Conservation (phyloP, 2,329 filamentous ascomycete genomes). For the Fusarium luffae region DNA sequence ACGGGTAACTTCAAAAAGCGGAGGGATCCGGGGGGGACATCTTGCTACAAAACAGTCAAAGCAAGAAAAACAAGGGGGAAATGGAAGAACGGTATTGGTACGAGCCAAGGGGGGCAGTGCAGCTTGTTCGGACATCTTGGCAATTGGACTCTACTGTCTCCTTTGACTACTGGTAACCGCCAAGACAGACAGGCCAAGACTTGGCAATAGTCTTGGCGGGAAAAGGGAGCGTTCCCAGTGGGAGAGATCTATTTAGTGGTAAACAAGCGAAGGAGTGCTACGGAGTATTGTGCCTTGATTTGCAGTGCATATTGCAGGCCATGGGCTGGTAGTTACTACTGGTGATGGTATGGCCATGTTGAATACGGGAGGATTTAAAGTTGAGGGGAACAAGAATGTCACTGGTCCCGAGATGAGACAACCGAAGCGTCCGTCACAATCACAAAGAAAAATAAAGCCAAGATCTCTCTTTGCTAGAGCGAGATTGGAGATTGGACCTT, state of each 20-base stretch:
- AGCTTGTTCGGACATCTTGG: conserved; percentile 34
- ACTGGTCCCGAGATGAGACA: conserved; percentile 9
- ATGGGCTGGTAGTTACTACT: neutral
- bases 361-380: neutral
- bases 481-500: conserved; percentile 12
- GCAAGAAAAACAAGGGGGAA: conserved; percentile 10
- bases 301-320: conserved; percentile 6
- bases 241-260: too few species aligned
- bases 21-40: neutral
- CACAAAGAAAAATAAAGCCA: conserved; percentile 16
- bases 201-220: conserved; percentile 29
- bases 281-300: conserved; percentile 5
- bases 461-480: conserved; percentile 12
- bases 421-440: conserved; percentile 11
- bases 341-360: too few species aligned
- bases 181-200: conserved; percentile 22
- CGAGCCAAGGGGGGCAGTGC: conserved; percentile 45
- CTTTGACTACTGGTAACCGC: conserved; percentile 1
- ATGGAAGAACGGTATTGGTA: conserved; percentile 21
- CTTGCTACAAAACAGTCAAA: neutral
- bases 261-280: too few species aligned
- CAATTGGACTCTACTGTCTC: neutral
- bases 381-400: neutral
- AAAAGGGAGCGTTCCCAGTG: neutral
- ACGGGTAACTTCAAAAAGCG: conserved; percentile 4